Percentiles rank a stretch among this genome's conserved stretches.
Evolutionary conservation across 2,329 filamentous ascomycete species (phyloP).

Genomic region (Cladosporium colombiae): DNA sequence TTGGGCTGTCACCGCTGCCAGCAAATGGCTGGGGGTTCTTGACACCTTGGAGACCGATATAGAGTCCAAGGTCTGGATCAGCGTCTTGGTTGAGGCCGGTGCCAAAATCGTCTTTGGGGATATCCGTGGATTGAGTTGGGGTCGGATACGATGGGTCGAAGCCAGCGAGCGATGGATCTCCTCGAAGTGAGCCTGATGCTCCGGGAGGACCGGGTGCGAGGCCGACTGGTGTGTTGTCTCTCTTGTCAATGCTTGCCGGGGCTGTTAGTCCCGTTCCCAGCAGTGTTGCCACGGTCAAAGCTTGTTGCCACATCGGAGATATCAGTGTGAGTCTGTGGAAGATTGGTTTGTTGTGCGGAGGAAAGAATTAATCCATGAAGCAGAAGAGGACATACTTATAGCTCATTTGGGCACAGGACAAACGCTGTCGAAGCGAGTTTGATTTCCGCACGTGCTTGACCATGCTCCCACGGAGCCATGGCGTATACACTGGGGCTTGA

Average conservation of each 20-base stretch:
- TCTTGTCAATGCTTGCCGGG: conserved; percentile 4
- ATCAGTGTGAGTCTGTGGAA: neutral
- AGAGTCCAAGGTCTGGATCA: conserved; percentile 41
- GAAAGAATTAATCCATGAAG: neutral
- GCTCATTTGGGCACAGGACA: neutral
- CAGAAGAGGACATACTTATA: neutral
- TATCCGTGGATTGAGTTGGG: conserved; percentile 30
- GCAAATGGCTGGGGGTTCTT: conserved; percentile 46
- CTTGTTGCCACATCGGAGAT: conserved; percentile 1
- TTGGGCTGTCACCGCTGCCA: conserved; percentile 40
- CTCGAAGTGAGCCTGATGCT: conserved; percentile 40
- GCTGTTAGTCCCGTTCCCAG: conserved; percentile 13
- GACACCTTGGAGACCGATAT: conserved; percentile 41
- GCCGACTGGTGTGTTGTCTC: conserved; percentile 21
- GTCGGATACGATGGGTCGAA: conserved; percentile 30
- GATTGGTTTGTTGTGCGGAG: no score
- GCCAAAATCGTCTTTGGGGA: conserved; percentile 40
- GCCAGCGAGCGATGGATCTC: conserved; percentile 36
- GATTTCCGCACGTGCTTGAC: neutral
- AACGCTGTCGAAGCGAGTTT: neutral
- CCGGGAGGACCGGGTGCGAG: conserved; percentile 35
- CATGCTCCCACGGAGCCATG: no score
- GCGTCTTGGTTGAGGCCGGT: conserved; percentile 41
- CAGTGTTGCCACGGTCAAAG: neutral
- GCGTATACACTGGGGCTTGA: neutral